phyloP scores from a whole-genome alignment of 108 stramenopile species.

The Pseudonitzschia pungens region DNA sequence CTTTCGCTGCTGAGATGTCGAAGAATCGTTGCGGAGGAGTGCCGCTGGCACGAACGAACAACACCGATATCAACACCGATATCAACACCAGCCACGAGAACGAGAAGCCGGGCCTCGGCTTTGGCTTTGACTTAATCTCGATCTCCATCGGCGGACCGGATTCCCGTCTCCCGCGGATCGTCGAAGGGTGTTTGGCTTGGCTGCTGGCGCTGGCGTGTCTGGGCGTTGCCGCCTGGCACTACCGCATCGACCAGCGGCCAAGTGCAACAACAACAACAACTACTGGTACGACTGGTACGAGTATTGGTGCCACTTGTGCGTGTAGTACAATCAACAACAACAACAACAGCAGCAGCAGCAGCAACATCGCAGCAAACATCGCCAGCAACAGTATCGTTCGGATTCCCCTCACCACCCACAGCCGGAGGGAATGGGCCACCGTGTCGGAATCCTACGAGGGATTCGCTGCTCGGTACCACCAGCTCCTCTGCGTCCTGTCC shows the following conservation, averaged over 20 bases:
- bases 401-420: conserved; percentile 34
- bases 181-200: conserved; percentile 26
- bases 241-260: background rate
- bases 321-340: too few relatives aligned
- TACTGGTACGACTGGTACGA: background rate
- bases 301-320: too few relatives aligned
- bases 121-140: too few relatives aligned
- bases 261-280: background rate
- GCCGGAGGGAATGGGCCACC: conserved; percentile 25
- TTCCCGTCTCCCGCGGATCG: background rate
- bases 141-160: background rate
- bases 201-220: conserved; percentile 20
- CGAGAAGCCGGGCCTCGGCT: too few relatives aligned
- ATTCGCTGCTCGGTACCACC: conserved; percentile 7
- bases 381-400: background rate
- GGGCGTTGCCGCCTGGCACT: conserved; percentile 24
- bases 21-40: too few relatives aligned
- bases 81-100: too few relatives aligned
- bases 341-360: conserved; percentile 4
- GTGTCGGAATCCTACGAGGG: background rate
- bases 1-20: too few relatives aligned
- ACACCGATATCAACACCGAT: too few relatives aligned
- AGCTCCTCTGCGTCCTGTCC: background rate
- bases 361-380: background rate
- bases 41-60: too few relatives aligned